Conservation (phyloP, 1,139 yeast species). For the Lodderomyces theae region DNA sequence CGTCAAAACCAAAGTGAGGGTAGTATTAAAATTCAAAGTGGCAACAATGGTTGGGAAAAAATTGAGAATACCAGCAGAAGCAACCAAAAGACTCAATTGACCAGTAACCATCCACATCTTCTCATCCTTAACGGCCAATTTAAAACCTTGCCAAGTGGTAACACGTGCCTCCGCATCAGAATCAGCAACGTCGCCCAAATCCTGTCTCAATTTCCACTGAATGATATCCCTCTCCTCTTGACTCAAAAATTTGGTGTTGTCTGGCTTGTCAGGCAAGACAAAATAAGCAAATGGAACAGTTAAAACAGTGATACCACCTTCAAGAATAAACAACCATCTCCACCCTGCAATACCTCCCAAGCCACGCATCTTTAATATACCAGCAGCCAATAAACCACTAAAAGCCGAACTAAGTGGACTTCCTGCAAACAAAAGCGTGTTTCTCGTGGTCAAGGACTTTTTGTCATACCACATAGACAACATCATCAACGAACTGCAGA, state of each 20-base stretch:
- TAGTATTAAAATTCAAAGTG: slow-evolving; percentile 48
- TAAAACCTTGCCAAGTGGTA: slow-evolving; percentile 34
- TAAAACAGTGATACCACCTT: slow-evolving; percentile 67
- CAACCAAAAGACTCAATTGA: slow-evolving; percentile 48
- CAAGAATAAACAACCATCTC: slow-evolving; percentile 75
- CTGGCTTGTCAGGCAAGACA: slow-evolving; percentile 70
- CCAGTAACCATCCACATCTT: slow-evolving; percentile 49
- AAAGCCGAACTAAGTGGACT: slow-evolving; percentile 78
- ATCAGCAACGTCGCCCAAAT: slow-evolving; percentile 39
- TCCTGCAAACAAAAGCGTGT: slow-evolving; percentile 59
- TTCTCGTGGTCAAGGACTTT: slow-evolving; percentile 49
- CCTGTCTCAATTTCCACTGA: slow-evolving; percentile 40
- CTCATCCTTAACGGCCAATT: slow-evolving; percentile 40
- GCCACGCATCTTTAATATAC: slow-evolving; percentile 41
- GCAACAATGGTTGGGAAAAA: slow-evolving; percentile 61
- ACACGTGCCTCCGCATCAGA: slow-evolving; percentile 35
- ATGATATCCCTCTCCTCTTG: slow-evolving; percentile 50
- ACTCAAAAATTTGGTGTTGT: slow-evolving; percentile 46
- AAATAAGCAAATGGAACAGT: slow-evolving; percentile 57
- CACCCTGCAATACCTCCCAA: slow-evolving; percentile 48
- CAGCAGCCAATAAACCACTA: slow-evolving; percentile 65
- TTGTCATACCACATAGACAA: slow-evolving; percentile 50
- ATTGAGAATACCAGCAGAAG: slow-evolving; percentile 58
- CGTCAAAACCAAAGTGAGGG: slow-evolving; percentile 53
- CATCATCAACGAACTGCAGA: slow-evolving; percentile 50